Evolutionary conservation across 176 grass and related monocot species (phyloP), one percentile per base, ranked within the genome.

Genomic region (Oryza coarctata): DNA sequence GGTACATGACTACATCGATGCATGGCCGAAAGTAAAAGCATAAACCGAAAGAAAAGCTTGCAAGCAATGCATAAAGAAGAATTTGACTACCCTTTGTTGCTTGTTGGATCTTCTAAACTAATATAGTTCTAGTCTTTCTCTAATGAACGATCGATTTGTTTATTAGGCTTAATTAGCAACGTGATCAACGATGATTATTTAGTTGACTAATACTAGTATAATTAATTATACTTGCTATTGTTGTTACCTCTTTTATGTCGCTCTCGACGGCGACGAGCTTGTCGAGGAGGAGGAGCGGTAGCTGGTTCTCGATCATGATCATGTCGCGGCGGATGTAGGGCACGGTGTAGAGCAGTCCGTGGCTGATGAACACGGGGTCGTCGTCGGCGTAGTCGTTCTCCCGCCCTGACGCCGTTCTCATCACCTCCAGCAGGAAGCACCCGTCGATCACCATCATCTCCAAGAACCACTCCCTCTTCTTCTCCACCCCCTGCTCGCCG

Each of bases 281-380:
- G 17, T 90, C 60, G 63, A 97, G 81, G 41, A 92, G 88, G 27
- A 92, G 90, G 2, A 97, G 84, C 3, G 90, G 94, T 9, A 94
- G 63, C 77, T 97, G 94, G 77, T 97, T 97, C 87, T 97, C 88
- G 41, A 97, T 76, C 86, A 97, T 90, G 41, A 97, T 81, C 92
- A 92, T 91, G 75, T 94, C 94, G 3, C 92, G 83, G 57, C 70
- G 85, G n/a, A 92, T 91, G 82, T 87, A 94, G 0, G 92, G 88
- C 47, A 90, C 88, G 28, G 50, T 89, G 71, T 94, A 94, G 18
- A 94, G 88, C 22, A 60, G n/a, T 0, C 55, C 55, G 1, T 97
- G 94, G 17, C 18, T 52, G 58, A 92, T 89, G 40, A 97, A 97
- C 52, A 97, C 83, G 3, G 94, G 94, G 63, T 97, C 90, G 64